A percentile compares a stretch with the other conserved stretches of the same genome.
phyloP scores from a whole-genome alignment of 805 yeast genomes.

The Starmera caribaea region DNA sequence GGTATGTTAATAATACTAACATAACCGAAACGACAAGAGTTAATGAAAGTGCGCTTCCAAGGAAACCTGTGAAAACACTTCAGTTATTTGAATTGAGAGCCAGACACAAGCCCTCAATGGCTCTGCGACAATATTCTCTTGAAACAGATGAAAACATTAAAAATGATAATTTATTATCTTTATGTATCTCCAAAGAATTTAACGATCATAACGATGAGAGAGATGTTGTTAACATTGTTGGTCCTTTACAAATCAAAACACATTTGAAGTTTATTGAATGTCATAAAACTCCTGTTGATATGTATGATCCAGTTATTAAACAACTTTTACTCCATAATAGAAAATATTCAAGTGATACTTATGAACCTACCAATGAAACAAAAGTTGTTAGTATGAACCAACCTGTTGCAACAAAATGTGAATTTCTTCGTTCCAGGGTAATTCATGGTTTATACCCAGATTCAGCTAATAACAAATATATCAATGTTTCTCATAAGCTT shows the following conservation, averaged over 20 bases:
- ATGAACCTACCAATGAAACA: slow-evolving; percentile 1
- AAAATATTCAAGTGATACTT: no score
- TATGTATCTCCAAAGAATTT: slow-evolving; percentile 35
- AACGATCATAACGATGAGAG: slow-evolving; percentile 8
- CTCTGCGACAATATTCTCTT: slow-evolving; percentile 54
- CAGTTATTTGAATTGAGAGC: slow-evolving; percentile 59
- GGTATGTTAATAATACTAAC: slow-evolving; percentile 11
- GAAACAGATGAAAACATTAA: slow-evolving; percentile 24
- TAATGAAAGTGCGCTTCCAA: slow-evolving; percentile 5
- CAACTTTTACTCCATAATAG: no score
- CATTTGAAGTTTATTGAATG: slow-evolving; percentile 11
- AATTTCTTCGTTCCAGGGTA: no score
- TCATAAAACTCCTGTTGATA: slow-evolving; percentile 1
- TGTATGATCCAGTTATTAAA: background rate
- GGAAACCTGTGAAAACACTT: slow-evolving; percentile 36
- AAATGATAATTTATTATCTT: slow-evolving; percentile 51
- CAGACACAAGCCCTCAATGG: slow-evolving; percentile 28
- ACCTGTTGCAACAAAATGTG: no score
- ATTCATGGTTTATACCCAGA: slow-evolving; percentile 34
- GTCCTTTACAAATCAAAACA: slow-evolving; percentile 9
- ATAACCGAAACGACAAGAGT: slow-evolving; percentile 1
- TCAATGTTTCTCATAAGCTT: slow-evolving; percentile 55
- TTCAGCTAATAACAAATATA: slow-evolving; percentile 46
- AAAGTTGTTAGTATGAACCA: slow-evolving; percentile 2
- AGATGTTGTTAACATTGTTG: slow-evolving; percentile 13